Evolutionary conservation across 176 grass and related monocot species (phyloP), one percentile per base, ranked within the genome.

Genomic region (Rhynchospora tenuis): DNA sequence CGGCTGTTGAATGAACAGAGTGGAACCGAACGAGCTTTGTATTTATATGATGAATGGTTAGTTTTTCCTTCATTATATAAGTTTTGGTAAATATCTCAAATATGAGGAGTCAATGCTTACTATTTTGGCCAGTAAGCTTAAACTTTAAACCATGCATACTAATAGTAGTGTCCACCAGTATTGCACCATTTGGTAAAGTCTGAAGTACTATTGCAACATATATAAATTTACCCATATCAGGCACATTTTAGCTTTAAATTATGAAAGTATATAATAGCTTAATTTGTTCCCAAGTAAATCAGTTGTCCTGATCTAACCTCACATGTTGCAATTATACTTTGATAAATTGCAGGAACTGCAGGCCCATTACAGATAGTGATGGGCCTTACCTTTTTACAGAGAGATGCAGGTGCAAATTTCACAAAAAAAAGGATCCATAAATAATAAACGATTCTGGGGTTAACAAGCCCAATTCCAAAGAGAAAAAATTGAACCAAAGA

Each of bases 41-140:
- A 90, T 93, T 72, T 98, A 63, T 91, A 73, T 22, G 95, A 98
- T 78, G 95, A 98, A 52, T 98, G 95, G 95, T 98, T 24, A 93
- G 90, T 80, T 87, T 87, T 66, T 24, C 54, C n/a, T 73, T 45
- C 3, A 14, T 3, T 64, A 67, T 52, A 59, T 51, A 31, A 59
- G 28, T 73, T 33, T 83, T 71, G 44, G 19, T 64, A 7, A 26
- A 14, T 4, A 54, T 46, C 17, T 43, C 29, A 63, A 44, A 81
- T 64, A 2, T 23, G 45, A 81, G 14, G 7, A 64, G 27, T 5
- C 31, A 80, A 33, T 47, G 6, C 19, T 59, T 60, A 51, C 48
- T 31, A 81, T 17, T 20, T 62, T 63, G 27, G 11, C 56, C 33
- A 24, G 57, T 50, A 44, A 45, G 23, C 31, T 33, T 50, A 63